A percentile compares a stretch with the other conserved stretches of the same genome.
Conservation (phyloP, 2,329 filamentous ascomycete genomes). For the Fonsecaea erecta region DNA sequence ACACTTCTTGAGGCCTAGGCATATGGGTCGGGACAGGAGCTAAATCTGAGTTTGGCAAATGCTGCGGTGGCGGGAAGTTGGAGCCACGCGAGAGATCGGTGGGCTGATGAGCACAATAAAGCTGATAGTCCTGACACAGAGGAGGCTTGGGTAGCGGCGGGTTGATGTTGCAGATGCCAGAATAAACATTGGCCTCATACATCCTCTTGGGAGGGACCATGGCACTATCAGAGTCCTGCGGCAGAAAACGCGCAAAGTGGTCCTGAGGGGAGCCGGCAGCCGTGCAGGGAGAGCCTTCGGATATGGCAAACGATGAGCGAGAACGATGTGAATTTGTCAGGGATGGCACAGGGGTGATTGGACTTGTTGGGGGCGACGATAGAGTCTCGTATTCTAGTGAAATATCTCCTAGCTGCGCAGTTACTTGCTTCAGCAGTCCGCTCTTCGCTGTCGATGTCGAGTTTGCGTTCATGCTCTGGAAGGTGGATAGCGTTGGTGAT, state of each 20-base stretch:
- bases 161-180: background rate
- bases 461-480: background rate
- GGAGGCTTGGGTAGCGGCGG: slow-evolving; percentile 3
- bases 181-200: background rate
- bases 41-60: background rate
- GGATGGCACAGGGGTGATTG: slow-evolving; percentile 29
- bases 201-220: background rate
- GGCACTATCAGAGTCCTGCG: background rate
- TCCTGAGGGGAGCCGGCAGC: background rate
- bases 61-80: background rate
- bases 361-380: slow-evolving; percentile 7
- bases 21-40: background rate
- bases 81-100: background rate
- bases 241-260: background rate
- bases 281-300: background rate
- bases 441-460: slow-evolving; percentile 7
- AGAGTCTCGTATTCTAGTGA: background rate
- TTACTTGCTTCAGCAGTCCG: background rate
- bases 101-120: background rate
- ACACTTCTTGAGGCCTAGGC: slow-evolving; percentile 26
- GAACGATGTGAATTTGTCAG: slow-evolving; percentile 26
- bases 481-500: background rate
- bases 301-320: slow-evolving; percentile 2
- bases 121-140: background rate
- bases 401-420: slow-evolving; percentile 8